phyloP scores from a whole-genome alignment of 257 asterid species.

The Penstemon eatonii region DNA sequence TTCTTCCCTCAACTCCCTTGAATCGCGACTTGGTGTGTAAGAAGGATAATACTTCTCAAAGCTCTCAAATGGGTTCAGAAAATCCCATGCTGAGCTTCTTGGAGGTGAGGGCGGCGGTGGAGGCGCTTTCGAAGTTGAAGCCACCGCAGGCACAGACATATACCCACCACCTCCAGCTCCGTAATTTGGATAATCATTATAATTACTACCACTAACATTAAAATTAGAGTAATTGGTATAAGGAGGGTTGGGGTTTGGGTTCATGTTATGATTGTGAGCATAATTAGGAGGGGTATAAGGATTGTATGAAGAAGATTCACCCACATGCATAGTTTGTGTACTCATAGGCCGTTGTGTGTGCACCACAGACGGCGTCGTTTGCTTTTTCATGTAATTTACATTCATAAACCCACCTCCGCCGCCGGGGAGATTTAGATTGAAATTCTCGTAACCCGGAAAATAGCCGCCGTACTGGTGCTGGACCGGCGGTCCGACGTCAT shows the following conservation, averaged over 20 bases:
- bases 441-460: slow-evolving; percentile 40
- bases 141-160: slow-evolving; percentile 35
- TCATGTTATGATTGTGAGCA: slow-evolving; percentile 22
- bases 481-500: slow-evolving; percentile 36
- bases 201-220: slow-evolving; percentile 15
- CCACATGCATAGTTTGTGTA: slow-evolving; percentile 66
- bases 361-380: slow-evolving; percentile 62
- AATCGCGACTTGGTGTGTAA: slow-evolving; percentile 71
- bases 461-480: slow-evolving; percentile 42
- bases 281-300: slow-evolving; percentile 40
- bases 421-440: slow-evolving; percentile 33
- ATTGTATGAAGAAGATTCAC: slow-evolving; percentile 57
- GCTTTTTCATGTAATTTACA: slow-evolving; percentile 72
- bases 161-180: slow-evolving; percentile 45
- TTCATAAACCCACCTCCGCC: slow-evolving; percentile 56
- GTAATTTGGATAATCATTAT: slow-evolving; percentile 32
- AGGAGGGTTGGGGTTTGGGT: slow-evolving; percentile 27
- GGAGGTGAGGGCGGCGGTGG: slow-evolving; percentile 95
- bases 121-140: slow-evolving; percentile 63
- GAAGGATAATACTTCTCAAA: slow-evolving; percentile 64
- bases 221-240: slow-evolving; percentile 27
- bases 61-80: slow-evolving; percentile 80
- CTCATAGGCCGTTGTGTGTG: slow-evolving; percentile 75
- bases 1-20: slow-evolving; percentile 86
- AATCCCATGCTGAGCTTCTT: slow-evolving; percentile 79